Evolutionary conservation across 768 basidiomycete genomes (phyloP).

Genomic region (Trametopsis cervina): DNA sequence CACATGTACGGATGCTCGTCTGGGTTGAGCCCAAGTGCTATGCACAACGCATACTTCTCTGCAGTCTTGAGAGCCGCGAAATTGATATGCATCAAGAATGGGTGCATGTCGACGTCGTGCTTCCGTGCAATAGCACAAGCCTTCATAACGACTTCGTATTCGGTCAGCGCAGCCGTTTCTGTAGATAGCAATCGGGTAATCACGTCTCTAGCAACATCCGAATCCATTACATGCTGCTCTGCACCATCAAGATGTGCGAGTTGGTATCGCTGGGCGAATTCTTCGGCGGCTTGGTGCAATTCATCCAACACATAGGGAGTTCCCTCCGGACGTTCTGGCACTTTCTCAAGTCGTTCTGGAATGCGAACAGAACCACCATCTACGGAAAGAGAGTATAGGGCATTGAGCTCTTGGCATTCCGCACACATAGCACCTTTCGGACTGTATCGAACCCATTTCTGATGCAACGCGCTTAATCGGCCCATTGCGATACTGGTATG

Average conservation of each 20-base stretch:
- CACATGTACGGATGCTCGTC: constrained; percentile 44
- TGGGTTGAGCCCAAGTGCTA: constrained; percentile 32
- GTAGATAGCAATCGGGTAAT: constrained; percentile 41
- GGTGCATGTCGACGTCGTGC: constrained; percentile 35
- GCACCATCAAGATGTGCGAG: constrained; percentile 18
- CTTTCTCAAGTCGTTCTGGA: constrained; percentile 45
- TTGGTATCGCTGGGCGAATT: constrained; percentile 40
- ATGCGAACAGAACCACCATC: constrained; percentile 59
- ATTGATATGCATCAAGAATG: constrained; percentile 46
- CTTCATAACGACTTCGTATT: constrained; percentile 53
- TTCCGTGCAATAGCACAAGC: constrained; percentile 39
- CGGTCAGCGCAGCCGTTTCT: constrained; percentile 47
- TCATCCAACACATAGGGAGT: constrained; percentile 47
- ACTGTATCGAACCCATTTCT: constrained; percentile 50
- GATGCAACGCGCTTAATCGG: constrained; percentile 47
- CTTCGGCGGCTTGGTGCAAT: constrained; percentile 37
- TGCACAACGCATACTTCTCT: constrained; percentile 47
- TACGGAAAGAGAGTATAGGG: constrained; percentile 62
- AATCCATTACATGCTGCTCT: constrained; percentile 12
- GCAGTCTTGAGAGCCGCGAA: constrained; percentile 45
- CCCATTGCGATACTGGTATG: constrained; percentile 48
- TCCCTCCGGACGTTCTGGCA: constrained; percentile 34
- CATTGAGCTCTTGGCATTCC: constrained; percentile 68
- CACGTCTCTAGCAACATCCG: constrained; percentile 34
- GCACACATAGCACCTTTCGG: constrained; percentile 51